Percentiles rank a stretch among this genome's conserved stretches.
phyloP scores from a whole-genome alignment of 1,284 basidiomycete genomes.

The Pseudozyma hubeiensis region DNA sequence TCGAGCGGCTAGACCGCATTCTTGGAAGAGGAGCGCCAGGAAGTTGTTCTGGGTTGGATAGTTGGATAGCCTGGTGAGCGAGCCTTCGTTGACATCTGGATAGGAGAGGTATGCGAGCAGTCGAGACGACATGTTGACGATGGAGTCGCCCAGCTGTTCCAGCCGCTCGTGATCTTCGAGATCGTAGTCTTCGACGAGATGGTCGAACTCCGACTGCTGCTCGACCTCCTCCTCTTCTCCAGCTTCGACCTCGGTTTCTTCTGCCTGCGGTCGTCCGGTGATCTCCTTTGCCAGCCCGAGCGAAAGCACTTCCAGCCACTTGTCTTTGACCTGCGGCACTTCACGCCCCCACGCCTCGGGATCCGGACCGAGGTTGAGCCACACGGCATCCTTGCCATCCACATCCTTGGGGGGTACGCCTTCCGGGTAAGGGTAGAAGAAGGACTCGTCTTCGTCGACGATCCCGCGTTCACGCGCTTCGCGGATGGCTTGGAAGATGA shows the following conservation, averaged over 20 bases:
- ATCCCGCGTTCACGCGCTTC: constrained; percentile 46
- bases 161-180: constrained; percentile 49
- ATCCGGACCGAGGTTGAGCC: constrained; percentile 44
- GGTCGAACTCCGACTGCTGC: constrained; percentile 15
- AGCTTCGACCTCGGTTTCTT: background rate
- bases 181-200: constrained; percentile 48
- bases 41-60: constrained; percentile 56
- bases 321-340: constrained; percentile 42
- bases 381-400: constrained; percentile 26
- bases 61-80: constrained; percentile 37
- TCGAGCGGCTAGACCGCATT: constrained; percentile 27
- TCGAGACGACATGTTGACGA: constrained; percentile 52
- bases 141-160: constrained; percentile 50
- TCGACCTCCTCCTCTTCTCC: background rate
- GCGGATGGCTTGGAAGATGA: constrained; percentile 45
- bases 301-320: constrained; percentile 47
- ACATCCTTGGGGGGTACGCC: constrained; percentile 33
- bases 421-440: constrained; percentile 48
- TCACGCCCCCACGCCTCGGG: constrained; percentile 43
- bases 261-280: background rate
- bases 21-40: constrained; percentile 41
- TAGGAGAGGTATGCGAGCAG: constrained; percentile 42
- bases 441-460: constrained; percentile 47
- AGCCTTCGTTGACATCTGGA: constrained; percentile 50
- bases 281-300: constrained; percentile 43